These are phyloP conservation scores for Lachnum nothofagi DNA, from an alignment of 2,329 filamentous ascomycete genomes.

Conservation along the genomic window DNA sequence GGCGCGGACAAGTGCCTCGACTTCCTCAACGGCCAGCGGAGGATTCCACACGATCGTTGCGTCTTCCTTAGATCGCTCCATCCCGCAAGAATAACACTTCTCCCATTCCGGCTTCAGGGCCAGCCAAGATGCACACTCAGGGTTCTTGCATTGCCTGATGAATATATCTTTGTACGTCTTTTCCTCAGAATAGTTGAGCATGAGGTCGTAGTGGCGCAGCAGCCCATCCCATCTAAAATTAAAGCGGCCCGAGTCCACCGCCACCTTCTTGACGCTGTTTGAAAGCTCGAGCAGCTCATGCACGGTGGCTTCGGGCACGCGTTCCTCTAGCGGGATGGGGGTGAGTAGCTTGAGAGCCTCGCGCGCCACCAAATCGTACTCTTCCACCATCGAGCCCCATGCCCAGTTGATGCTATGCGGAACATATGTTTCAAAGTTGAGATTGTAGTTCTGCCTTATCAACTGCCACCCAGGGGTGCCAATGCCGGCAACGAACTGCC, in stretches of 20 bases:
- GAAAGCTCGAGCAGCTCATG: background rate
- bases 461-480: background rate
- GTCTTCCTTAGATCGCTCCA: background rate
- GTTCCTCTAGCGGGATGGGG: background rate
- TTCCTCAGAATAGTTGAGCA: background rate
- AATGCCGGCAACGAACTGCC: background rate
- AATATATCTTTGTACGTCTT: background rate
- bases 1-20: background rate
- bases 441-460: background rate
- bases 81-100: background rate
- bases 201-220: background rate
- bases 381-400: background rate
- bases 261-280: background rate
- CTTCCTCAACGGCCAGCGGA: background rate
- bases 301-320: background rate
- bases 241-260: background rate
- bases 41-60: background rate
- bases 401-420: background rate
- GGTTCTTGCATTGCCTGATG: background rate
- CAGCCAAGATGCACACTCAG: background rate
- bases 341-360: background rate
- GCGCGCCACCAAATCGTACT: background rate
- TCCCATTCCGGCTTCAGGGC: background rate
- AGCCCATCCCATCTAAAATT: background rate
- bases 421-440: background rate